phyloP scores from a whole-genome alignment of 192 early-diverging fungal species.

The Gonapodya prolifera region DNA sequence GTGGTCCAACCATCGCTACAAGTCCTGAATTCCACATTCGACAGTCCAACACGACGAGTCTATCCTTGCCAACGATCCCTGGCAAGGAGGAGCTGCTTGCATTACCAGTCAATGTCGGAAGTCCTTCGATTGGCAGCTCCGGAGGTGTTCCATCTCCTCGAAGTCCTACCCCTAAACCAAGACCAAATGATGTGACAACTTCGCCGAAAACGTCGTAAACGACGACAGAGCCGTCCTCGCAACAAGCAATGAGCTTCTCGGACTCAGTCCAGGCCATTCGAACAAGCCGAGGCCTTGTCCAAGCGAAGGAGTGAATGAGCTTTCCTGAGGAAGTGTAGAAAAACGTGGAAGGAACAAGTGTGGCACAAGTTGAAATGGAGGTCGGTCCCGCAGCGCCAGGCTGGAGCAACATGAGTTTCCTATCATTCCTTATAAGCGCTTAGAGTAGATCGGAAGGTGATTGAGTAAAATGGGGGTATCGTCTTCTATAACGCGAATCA shows the following conservation, averaged over 20 bases:
- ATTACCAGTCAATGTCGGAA: not conserved
- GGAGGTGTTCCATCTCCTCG: constrained; percentile 20
- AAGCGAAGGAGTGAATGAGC: constrained; percentile 46
- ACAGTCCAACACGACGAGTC: constrained; percentile 59
- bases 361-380: constrained; percentile 25
- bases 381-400: constrained; percentile 10
- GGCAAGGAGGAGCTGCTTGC: constrained; percentile 41
- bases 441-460: not conserved
- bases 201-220: constrained; percentile 75
- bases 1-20: constrained; percentile 67
- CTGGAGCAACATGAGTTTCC: constrained; percentile 62
- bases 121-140: not conserved
- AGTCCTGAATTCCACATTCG: constrained; percentile 84
- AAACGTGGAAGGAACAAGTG: constrained; percentile 63
- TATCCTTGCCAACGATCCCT: constrained; percentile 32
- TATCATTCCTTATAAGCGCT: constrained; percentile 87
- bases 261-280: constrained; percentile 81
- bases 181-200: constrained; percentile 52
- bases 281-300: constrained; percentile 83
- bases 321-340: constrained; percentile 80
- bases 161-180: constrained; percentile 35
- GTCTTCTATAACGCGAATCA: too few relatives aligned
- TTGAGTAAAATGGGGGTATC: too few relatives aligned
- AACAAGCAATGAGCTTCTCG: constrained; percentile 76
- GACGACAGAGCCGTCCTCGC: constrained; percentile 71